These are phyloP conservation scores for Rhexocercosporidium sp. DNA, from an alignment of 2,329 filamentous ascomycete species.

Conservation along the genomic window DNA sequence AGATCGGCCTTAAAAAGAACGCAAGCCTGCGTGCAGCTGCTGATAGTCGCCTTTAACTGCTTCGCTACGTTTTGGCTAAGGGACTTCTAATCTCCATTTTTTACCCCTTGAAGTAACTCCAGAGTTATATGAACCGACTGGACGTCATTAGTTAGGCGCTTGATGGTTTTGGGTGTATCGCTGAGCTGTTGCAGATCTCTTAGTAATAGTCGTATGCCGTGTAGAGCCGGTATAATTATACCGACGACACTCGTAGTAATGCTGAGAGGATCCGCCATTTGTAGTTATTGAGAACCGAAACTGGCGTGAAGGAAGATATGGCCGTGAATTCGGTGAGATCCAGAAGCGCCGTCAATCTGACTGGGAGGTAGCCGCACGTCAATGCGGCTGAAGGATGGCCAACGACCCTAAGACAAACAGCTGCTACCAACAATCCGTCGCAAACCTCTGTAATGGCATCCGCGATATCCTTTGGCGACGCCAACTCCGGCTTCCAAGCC, in stretches of 20 bases:
- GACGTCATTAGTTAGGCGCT: conserved; percentile 41
- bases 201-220: conserved; percentile 41
- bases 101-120: conserved; percentile 38
- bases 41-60: conserved; percentile 40
- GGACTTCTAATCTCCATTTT: conserved; percentile 42
- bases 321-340: too few species aligned
- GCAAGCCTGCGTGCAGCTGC: conserved; percentile 40
- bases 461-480: too few species aligned
- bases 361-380: neutral
- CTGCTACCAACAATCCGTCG: neutral
- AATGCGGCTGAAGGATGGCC: neutral
- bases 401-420: neutral
- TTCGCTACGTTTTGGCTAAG: conserved; percentile 39
- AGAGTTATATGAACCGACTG: conserved; percentile 39
- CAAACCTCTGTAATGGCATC: too few species aligned
- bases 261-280: conserved; percentile 38
- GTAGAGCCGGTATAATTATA: conserved; percentile 41
- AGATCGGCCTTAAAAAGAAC: conserved; percentile 41
- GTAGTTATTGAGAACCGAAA: too few species aligned
- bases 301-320: too few species aligned
- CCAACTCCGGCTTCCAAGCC: too few species aligned
- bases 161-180: conserved; percentile 42
- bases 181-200: conserved; percentile 42
- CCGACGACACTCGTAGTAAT: conserved; percentile 41
- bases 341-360: neutral